These are phyloP conservation scores for Schizosaccharomyces pombe DNA, from an alignment of 805 yeast species.

Conservation along the genomic window ASM294v3 CU329670.1:370001-370500, in stretches of 20 bases:
- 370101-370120: conserved; percentile 3
- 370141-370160: conserved; percentile 45
- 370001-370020: background rate
- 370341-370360: conserved; percentile 40
- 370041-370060: background rate
- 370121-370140: conserved; percentile 43
- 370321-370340: conserved; percentile 57
- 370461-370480: conserved; percentile 55
- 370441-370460: conserved; percentile 57
- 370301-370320: conserved; percentile 54
- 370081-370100: conserved; percentile 3
- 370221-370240: conserved; percentile 13
- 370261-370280: conserved; percentile 6
- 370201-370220: conserved; percentile 57
- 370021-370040: background rate
- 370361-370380: conserved; percentile 56
- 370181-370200: conserved; percentile 41
- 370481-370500: conserved; percentile 45
- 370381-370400: conserved; percentile 71
- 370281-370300: conserved; percentile 31
- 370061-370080: background rate
- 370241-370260: conserved; percentile 5
- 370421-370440: conserved; percentile 20
- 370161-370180: conserved; percentile 36
- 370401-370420: conserved; percentile 49